Conservation (phyloP, 2,329 filamentous ascomycete species). For the Monosporascus sp. region DNA sequence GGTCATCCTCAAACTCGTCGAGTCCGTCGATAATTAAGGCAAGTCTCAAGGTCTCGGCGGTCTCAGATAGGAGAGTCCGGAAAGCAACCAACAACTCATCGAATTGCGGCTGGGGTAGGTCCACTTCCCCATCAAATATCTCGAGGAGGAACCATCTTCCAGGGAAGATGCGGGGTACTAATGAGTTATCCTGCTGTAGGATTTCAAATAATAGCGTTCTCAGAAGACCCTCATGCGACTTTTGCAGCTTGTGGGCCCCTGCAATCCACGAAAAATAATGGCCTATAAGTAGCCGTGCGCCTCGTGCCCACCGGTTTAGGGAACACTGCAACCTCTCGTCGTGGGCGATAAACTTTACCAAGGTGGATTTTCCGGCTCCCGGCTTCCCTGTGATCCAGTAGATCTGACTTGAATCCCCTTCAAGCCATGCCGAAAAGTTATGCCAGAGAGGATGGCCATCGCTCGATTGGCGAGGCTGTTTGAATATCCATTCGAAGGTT, state of each 20-base stretch:
- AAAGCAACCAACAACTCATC: constrained; percentile 7
- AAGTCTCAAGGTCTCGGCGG: constrained; percentile 1
- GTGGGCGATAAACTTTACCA: constrained; percentile 11
- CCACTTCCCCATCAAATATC: constrained; percentile 1
- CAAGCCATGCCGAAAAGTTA: constrained; percentile 4
- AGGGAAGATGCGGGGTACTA: constrained; percentile 5
- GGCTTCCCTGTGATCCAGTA: constrained; percentile 17
- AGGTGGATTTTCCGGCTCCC: constrained; percentile 12
- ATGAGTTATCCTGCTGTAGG: constrained; percentile 2
- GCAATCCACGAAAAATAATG: constrained; percentile 19
- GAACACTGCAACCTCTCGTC: neutral
- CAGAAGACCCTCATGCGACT: constrained; percentile 17
- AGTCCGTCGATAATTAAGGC: constrained; percentile 15
- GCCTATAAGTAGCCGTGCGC: neutral
- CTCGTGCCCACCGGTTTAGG: neutral
- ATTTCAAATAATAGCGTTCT: constrained; percentile 12
- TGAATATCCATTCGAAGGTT: constrained; percentile 9
- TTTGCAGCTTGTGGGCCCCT: constrained; percentile 14
- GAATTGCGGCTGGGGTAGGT: constrained; percentile 4
- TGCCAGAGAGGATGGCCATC: constrained; percentile 1
- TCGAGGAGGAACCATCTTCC: constrained; percentile 5
- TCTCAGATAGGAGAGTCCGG: neutral
- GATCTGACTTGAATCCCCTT: neutral
- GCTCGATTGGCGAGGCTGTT: neutral
- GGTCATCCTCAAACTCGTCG: constrained; percentile 5